phyloP scores from a whole-genome alignment of 768 basidiomycete genomes.

The Psilocybe azurescens region DNA sequence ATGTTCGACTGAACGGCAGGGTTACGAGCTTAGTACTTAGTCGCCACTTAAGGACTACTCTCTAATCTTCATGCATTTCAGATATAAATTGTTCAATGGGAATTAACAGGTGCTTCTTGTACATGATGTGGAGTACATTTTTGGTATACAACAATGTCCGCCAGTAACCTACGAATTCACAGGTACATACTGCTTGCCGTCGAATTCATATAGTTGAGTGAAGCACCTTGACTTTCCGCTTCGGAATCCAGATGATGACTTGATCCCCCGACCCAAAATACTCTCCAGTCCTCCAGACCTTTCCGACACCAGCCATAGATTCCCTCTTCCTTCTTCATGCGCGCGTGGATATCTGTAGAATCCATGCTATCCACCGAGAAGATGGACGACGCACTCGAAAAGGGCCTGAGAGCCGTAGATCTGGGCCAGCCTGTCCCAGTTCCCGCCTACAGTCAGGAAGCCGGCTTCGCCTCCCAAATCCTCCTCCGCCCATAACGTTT shows the following conservation, averaged over 20 bases:
- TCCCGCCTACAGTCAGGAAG: slow-evolving; percentile 56
- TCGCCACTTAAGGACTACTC: too few species aligned
- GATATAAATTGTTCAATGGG: slow-evolving; percentile 4
- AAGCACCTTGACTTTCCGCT: slow-evolving; percentile 5
- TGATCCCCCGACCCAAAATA: slow-evolving; percentile 81
- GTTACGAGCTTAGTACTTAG: too few species aligned
- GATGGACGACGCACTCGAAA: slow-evolving; percentile 47
- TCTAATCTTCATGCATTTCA: background rate
- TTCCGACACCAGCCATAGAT: slow-evolving; percentile 82
- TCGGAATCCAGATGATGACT: slow-evolving; percentile 9
- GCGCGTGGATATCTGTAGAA: slow-evolving; percentile 51
- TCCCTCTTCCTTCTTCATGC: slow-evolving; percentile 62
- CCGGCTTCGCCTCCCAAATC: slow-evolving; percentile 72
- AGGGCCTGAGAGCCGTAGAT: slow-evolving; percentile 40
- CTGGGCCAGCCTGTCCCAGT: slow-evolving; percentile 53
- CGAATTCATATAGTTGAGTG: slow-evolving; percentile 13
- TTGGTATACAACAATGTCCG: background rate
- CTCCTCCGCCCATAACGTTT: slow-evolving; percentile 58
- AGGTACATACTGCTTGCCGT: slow-evolving; percentile 19
- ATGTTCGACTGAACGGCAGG: background rate
- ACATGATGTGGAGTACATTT: background rate
- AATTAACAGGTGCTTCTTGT: background rate
- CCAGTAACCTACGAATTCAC: background rate
- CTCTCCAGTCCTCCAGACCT: slow-evolving; percentile 75
- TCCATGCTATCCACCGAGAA: slow-evolving; percentile 56